phyloP scores from a whole-genome alignment of 2,329 filamentous ascomycete genomes.

The Didymella sp. region DNA sequence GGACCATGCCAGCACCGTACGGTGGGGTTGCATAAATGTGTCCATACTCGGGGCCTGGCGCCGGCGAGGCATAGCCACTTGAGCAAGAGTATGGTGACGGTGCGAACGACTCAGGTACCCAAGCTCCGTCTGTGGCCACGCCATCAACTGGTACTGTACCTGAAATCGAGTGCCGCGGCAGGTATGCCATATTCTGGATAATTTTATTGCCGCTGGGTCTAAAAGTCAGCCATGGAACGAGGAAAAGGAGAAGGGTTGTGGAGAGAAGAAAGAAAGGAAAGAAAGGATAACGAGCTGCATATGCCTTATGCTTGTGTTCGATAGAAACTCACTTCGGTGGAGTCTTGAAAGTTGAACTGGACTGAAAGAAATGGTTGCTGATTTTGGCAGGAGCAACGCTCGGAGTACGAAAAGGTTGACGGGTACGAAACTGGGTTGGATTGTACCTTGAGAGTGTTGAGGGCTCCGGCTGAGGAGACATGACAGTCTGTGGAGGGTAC shows the following conservation, averaged over 20 bases:
- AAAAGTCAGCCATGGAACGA: background rate
- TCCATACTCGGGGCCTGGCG: constrained; percentile 30
- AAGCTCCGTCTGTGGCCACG: constrained; percentile 28
- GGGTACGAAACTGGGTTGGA: constrained; percentile 48
- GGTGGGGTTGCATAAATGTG: constrained; percentile 41
- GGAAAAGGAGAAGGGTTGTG: constrained; percentile 12
- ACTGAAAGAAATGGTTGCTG: constrained; percentile 42
- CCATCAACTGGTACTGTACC: constrained; percentile 30
- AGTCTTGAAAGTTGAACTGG: constrained; percentile 37
- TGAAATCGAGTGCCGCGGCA: constrained; percentile 22
- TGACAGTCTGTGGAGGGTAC: constrained; percentile 28
- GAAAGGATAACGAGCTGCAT: background rate
- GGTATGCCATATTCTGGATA: constrained; percentile 15
- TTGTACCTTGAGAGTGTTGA: constrained; percentile 48
- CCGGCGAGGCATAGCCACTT: constrained; percentile 45
- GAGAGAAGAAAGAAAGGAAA: background rate
- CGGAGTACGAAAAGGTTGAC: constrained; percentile 45
- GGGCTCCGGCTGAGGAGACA: constrained; percentile 37
- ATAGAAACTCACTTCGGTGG: constrained; percentile 48
- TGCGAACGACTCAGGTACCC: constrained; percentile 36
- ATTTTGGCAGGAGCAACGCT: constrained; percentile 24
- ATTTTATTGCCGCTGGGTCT: constrained; percentile 30
- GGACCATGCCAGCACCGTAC: constrained; percentile 34
- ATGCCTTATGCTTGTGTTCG: constrained; percentile 13
- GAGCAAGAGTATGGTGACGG: constrained; percentile 46